phyloP scores from a whole-genome alignment of 306 rosid genomes.

The Coriaria nepalensis region DNA sequence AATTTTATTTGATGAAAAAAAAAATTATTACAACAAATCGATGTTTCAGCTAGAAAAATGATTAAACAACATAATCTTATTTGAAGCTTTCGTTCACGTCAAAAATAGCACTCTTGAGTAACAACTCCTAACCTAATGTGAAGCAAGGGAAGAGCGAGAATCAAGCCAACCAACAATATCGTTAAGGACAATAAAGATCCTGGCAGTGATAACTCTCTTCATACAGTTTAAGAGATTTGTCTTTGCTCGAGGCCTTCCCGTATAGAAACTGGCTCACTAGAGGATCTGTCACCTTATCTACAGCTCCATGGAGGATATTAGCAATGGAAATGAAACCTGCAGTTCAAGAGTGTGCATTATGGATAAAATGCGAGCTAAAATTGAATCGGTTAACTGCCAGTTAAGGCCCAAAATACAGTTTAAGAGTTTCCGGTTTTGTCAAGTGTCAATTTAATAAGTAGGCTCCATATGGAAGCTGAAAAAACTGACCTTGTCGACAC shows the following conservation, averaged over 20 bases:
- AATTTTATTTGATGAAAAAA: no score
- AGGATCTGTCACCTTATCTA: slow-evolving; percentile 78
- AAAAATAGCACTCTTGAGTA: no score
- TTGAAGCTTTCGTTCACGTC: no score
- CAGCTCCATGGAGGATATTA: slow-evolving; percentile 84
- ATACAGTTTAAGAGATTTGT: slow-evolving; percentile 57
- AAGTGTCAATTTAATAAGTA: no score
- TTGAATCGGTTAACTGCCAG: no score
- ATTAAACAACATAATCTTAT: no score
- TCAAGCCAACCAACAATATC: slow-evolving; percentile 79
- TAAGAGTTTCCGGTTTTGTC: no score
- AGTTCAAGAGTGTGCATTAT: neutral
- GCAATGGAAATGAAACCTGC: slow-evolving; percentile 65
- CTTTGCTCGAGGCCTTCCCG: slow-evolving; percentile 57
- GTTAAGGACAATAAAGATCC: slow-evolving; percentile 39
- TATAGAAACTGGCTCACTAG: slow-evolving; percentile 60
- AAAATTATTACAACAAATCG: no score
- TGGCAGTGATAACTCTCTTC: slow-evolving; percentile 59
- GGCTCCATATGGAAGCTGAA: neutral
- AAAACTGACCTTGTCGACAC: slow-evolving; percentile 43
- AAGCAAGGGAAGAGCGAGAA: slow-evolving; percentile 19
- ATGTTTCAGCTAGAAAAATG: no score
- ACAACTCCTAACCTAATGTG: neutral
- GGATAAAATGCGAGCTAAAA: no score
- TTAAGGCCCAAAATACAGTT: no score